A percentile compares a stretch with the other conserved stretches of the same genome.
Conservation (phyloP, 2,329 filamentous ascomycete genomes). For the Alternaria tenuissima region DNA sequence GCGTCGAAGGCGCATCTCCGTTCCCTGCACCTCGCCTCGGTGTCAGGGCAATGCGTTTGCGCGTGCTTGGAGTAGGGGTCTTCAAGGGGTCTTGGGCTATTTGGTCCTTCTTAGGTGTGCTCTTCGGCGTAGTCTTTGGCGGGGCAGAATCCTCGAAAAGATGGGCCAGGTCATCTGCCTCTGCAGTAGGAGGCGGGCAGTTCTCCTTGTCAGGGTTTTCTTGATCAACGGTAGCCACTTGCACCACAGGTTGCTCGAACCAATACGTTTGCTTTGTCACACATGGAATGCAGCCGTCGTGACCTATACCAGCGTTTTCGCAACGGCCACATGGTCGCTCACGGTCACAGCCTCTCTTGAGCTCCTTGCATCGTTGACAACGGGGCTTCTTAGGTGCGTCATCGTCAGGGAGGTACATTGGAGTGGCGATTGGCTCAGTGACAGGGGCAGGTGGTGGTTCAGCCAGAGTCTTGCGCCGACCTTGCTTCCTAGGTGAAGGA, state of each 20-base stretch:
- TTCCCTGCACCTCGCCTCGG: conserved; percentile 38
- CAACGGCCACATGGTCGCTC: conserved; percentile 37
- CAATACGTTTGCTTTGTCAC: conserved; percentile 25
- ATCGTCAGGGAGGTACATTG: conserved; percentile 19
- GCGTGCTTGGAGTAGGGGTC: conserved; percentile 54
- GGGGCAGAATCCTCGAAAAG: conserved; percentile 73
- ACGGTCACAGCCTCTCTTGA: conserved; percentile 37
- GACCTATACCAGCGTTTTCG: conserved; percentile 27
- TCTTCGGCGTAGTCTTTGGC: conserved; percentile 65
- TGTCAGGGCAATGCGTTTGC: conserved; percentile 47
- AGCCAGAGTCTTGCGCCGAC: conserved; percentile 67
- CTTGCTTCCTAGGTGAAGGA: conserved; percentile 75
- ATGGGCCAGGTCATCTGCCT: conserved; percentile 64
- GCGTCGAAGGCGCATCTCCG: conserved; percentile 23
- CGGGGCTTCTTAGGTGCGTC: conserved; percentile 29
- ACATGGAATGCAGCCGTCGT: conserved; percentile 34
- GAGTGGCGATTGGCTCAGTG: conserved; percentile 6
- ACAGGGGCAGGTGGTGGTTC: conserved; percentile 49
- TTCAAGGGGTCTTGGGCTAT: conserved; percentile 58
- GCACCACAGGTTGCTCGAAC: conserved; percentile 27
- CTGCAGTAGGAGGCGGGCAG: conserved; percentile 47
- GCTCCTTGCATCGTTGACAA: conserved; percentile 36
- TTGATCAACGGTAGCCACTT: conserved; percentile 18
- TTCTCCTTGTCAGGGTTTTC: conserved; percentile 66
- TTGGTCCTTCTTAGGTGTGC: conserved; percentile 67